Evolutionary conservation across 2,329 filamentous ascomycete species (phyloP), one percentile per base, ranked within the genome.

Genomic region (Fusarium brachygibbosum): DNA sequence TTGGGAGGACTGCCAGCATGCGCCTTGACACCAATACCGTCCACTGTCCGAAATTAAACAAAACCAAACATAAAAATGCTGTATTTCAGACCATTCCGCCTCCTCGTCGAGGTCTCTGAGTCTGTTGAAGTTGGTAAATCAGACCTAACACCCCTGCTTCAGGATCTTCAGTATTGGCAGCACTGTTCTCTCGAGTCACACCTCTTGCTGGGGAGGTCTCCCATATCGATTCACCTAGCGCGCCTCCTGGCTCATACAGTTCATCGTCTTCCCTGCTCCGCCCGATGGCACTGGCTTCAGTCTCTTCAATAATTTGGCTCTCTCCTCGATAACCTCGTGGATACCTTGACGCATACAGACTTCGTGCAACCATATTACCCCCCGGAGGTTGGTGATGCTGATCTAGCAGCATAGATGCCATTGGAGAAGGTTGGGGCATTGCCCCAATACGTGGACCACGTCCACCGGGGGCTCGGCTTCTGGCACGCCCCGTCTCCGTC

Each of bases 321-420:
- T 82, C 87, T 34, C 77, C 82, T 49, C 81, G 84, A 70, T 83
- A 84, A 53, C 76, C 79, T 60, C 80, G 80, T 71, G 82, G 72
- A 68, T 81, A 78, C 23, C 85, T 84, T 16, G 79, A 77, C 52
- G 82, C 79, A 62, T 87, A 81, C n/a, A 81, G 74, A 51, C 84
- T 86, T 38, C 83, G 82, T 19, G 74, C 79, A 3, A 80, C 80
- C 35, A 82, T 76, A 7, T 81, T 81, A 12, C 85, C 82, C 3
- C 82, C 81, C 2, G 84, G 82, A 8, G 91, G 91, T 64, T 94
- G 91, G 65, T 94, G 90, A 74, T 92, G 91, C 4, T 91, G 89
- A 78, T 94, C 92, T 3, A 94, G 82, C 3, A 94, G 83, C 69
- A 92, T 87, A 2, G 91, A 93, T 19, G 89, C 87, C 85, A 92